These are phyloP conservation scores for Paramecium caudatum DNA, from an alignment of 73 alveolate genomes.

Conservation along the genomic window DNA sequence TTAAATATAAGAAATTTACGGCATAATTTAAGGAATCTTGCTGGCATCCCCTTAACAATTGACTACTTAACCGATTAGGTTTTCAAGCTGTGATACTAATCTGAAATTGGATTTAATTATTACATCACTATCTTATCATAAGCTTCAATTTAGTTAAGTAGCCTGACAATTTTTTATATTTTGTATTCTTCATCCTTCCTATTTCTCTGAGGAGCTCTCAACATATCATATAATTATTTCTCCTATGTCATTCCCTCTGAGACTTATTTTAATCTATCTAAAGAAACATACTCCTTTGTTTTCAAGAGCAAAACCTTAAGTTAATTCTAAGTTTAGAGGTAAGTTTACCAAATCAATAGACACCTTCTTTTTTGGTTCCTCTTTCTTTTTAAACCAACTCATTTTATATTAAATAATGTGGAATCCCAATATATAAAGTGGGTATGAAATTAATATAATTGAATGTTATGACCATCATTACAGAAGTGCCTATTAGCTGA, in stretches of 20 bases:
- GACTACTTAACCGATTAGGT: background rate
- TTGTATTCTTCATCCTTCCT: constrained; percentile 28
- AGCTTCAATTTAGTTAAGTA: background rate
- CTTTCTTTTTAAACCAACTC: background rate
- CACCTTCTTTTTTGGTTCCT: constrained; percentile 17
- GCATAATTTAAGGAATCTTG: background rate
- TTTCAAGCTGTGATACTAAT: background rate
- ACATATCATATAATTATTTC: background rate
- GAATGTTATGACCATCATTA: constrained; percentile 39
- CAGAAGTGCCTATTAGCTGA: constrained; percentile 12
- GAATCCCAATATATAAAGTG: background rate
- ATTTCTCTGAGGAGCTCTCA: constrained; percentile 32
- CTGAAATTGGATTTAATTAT: background rate
- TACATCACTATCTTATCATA: background rate
- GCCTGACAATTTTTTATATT: background rate
- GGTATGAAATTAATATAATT: constrained; percentile 1
- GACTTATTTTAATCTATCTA: background rate
- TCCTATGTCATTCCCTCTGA: background rate
- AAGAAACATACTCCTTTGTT: background rate
- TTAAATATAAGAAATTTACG: background rate
- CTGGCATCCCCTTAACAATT: background rate
- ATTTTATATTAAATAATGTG: background rate
- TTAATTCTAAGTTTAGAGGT: background rate
- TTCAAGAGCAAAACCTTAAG: background rate
- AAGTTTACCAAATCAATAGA: background rate